Evolutionary conservation across 768 basidiomycete species (phyloP).

Genomic region (Imleria badia): DNA sequence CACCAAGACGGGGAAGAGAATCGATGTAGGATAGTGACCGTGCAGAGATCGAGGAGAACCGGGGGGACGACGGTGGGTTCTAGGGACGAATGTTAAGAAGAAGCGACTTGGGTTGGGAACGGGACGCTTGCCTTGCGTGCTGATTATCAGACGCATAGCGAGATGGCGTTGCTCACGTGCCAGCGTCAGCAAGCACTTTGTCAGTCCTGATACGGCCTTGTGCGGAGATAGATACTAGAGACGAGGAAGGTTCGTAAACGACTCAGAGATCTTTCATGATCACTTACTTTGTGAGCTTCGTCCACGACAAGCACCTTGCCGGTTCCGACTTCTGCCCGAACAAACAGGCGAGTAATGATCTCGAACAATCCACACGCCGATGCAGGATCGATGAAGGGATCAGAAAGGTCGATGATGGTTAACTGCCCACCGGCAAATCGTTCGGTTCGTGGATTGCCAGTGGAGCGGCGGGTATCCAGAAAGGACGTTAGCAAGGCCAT

Average conservation of each 20-base stretch:
- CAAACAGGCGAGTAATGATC: slow-evolving; percentile 63
- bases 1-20: slow-evolving; percentile 80
- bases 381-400: slow-evolving; percentile 66
- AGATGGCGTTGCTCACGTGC: slow-evolving; percentile 71
- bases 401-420: slow-evolving; percentile 70
- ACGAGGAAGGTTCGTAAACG: background rate
- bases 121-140: slow-evolving; percentile 58
- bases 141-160: slow-evolving; percentile 70
- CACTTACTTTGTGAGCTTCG: slow-evolving; percentile 67
- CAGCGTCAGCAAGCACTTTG: slow-evolving; percentile 54
- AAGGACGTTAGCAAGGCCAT: slow-evolving; percentile 62
- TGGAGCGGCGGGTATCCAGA: slow-evolving; percentile 33
- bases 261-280: background rate
- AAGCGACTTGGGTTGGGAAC: background rate
- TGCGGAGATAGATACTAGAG: slow-evolving; percentile 57
- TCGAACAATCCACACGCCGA: slow-evolving; percentile 73
- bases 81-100: slow-evolving; percentile 22
- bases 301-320: slow-evolving; percentile 74
- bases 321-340: slow-evolving; percentile 55
- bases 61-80: slow-evolving; percentile 75
- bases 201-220: slow-evolving; percentile 50
- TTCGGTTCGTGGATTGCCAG: slow-evolving; percentile 6
- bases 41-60: slow-evolving; percentile 64
- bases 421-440: slow-evolving; percentile 59
- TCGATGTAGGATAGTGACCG: slow-evolving; percentile 63